phyloP scores from a whole-genome alignment of 371 early-diverging fungal species.

The Mucor sp. region DNA sequence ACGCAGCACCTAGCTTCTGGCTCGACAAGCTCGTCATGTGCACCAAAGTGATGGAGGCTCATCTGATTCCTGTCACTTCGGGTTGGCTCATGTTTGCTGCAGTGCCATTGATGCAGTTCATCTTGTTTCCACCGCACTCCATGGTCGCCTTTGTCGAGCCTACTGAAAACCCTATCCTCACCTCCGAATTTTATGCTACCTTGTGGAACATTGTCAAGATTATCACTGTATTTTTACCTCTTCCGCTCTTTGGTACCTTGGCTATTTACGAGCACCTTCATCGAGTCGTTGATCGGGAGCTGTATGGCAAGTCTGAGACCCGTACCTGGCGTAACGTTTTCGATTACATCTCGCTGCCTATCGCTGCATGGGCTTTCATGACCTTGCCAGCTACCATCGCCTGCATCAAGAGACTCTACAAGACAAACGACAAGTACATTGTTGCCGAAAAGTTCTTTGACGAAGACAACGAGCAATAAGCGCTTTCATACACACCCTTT shows the following conservation, averaged over 20 bases:
- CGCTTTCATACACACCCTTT: no score
- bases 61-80: slow-evolving; percentile 53
- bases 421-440: slow-evolving; percentile 52
- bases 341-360: slow-evolving; percentile 56
- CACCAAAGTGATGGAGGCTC: slow-evolving; percentile 55
- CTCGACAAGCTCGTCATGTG: slow-evolving; percentile 43
- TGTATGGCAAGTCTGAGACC: slow-evolving; percentile 43
- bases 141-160: slow-evolving; percentile 39
- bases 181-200: slow-evolving; percentile 44
- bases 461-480: slow-evolving; percentile 21
- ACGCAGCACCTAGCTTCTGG: slow-evolving; percentile 32
- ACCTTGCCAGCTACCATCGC: slow-evolving; percentile 59
- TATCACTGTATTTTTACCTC: slow-evolving; percentile 47
- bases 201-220: slow-evolving; percentile 52
- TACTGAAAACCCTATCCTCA: slow-evolving; percentile 46
- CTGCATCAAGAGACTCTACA: slow-evolving; percentile 51
- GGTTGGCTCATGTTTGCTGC: slow-evolving; percentile 62
- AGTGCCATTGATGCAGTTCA: slow-evolving; percentile 54
- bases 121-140: slow-evolving; percentile 46
- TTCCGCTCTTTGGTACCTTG: slow-evolving; percentile 48
- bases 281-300: slow-evolving; percentile 50
- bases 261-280: slow-evolving; percentile 53
- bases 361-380: slow-evolving; percentile 62
- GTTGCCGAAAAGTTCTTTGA: slow-evolving; percentile 59
- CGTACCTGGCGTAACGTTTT: slow-evolving; percentile 49